Evolutionary conservation across 2,329 filamentous ascomycete species (phyloP).

Genomic region (Aspergillus luchuensis): DNA sequence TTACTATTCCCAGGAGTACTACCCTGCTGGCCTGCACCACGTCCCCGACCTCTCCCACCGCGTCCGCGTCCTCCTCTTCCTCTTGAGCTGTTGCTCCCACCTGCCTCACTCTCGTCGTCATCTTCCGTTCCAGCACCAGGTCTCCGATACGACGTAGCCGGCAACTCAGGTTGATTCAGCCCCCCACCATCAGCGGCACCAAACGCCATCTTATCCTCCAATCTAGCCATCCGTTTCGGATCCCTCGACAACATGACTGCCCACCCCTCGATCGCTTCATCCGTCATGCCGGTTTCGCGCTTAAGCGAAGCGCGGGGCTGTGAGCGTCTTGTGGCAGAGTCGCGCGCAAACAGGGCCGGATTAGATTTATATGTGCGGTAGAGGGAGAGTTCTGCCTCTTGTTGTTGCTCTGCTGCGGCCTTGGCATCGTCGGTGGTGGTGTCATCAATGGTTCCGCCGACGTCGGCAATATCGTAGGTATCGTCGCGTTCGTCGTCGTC

Average conservation of each 20-base stretch:
- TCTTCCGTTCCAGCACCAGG: conserved; percentile 34
- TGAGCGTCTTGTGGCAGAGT: conserved; percentile 68
- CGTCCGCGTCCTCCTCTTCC: conserved; percentile 52
- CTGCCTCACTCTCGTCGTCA: conserved; percentile 53
- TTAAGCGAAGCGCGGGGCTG: conserved; percentile 65
- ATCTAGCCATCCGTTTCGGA: conserved; percentile 64
- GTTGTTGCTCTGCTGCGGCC: conserved; percentile 41
- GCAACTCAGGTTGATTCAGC: conserved; percentile 63
- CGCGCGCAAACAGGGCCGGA: conserved; percentile 69
- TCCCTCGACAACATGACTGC: conserved; percentile 79
- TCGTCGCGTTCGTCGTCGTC: conserved; percentile 97
- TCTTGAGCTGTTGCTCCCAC: conserved; percentile 23
- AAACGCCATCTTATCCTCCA: conserved; percentile 70
- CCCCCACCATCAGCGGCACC: conserved; percentile 54
- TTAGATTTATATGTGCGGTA: conserved; percentile 71
- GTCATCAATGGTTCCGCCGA: conserved; percentile 88
- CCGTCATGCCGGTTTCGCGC: conserved; percentile 81
- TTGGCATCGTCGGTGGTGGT: conserved; percentile 53
- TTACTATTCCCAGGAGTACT: conserved; percentile 54
- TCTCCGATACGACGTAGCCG: conserved; percentile 64
- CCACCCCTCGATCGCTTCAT: conserved; percentile 95
- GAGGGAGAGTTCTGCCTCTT: conserved; percentile 66
- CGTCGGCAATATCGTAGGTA: conserved; percentile 90
- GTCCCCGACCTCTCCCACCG: conserved; percentile 54
- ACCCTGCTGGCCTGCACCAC: conserved; percentile 54